These are phyloP conservation scores for Botrytis byssoidea DNA, from an alignment of 2,329 filamentous ascomycete genomes.

Conservation along the genomic window DNA sequence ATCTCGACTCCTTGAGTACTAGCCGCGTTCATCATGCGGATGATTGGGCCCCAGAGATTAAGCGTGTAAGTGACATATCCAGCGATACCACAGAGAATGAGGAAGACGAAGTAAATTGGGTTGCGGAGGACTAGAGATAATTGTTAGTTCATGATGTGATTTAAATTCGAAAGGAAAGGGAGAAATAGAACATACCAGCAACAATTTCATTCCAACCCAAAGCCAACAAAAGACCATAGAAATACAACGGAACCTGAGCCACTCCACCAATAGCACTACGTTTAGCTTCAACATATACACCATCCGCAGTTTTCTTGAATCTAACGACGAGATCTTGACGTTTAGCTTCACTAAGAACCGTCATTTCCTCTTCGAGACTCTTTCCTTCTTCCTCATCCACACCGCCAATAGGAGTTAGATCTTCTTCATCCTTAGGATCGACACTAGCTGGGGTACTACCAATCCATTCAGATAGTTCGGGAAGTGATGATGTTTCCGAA, in stretches of 20 bases:
- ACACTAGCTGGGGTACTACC: slow-evolving; percentile 72
- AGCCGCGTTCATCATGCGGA: slow-evolving; percentile 92
- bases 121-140: slow-evolving; percentile 74
- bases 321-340: slow-evolving; percentile 86
- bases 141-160: neutral
- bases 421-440: slow-evolving; percentile 84
- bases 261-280: slow-evolving; percentile 93
- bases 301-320: slow-evolving; percentile 98
- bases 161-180: neutral
- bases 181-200: slow-evolving; percentile 63
- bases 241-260: slow-evolving; percentile 90
- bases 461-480: slow-evolving; percentile 82
- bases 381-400: slow-evolving; percentile 94
- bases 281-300: slow-evolving; percentile 97
- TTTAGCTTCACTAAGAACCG: slow-evolving; percentile 85
- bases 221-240: slow-evolving; percentile 84
- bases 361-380: slow-evolving; percentile 94
- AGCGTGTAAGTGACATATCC: slow-evolving; percentile 90
- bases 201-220: slow-evolving; percentile 99
- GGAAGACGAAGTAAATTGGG: slow-evolving; percentile 85
- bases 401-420: slow-evolving; percentile 83
- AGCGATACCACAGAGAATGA: slow-evolving; percentile 72
- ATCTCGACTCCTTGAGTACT: slow-evolving; percentile 83
- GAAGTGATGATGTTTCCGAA: slow-evolving; percentile 68
- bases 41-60: slow-evolving; percentile 93